phyloP scores from a whole-genome alignment of 345 rosid species.

The Microthlaspi erraticum region DNA sequence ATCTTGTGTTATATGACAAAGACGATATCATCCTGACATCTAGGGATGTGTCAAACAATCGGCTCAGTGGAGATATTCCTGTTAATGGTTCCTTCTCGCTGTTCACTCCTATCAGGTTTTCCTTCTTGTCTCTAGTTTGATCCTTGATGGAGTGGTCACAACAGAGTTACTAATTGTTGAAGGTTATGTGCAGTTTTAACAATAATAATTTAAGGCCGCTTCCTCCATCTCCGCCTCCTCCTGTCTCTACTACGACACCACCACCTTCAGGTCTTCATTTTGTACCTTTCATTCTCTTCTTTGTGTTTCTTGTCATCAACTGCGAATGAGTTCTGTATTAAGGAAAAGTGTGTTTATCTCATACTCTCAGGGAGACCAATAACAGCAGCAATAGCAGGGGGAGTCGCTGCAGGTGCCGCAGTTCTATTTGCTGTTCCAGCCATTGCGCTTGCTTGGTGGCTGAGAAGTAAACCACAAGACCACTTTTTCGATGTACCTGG shows the following conservation, averaged over 20 bases:
- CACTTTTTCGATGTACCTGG: constrained; percentile 91
- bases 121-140: constrained; percentile 22
- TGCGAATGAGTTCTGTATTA: neutral
- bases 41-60: constrained; percentile 87
- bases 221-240: constrained; percentile 64
- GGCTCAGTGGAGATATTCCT: constrained; percentile 68
- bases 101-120: constrained; percentile 78
- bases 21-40: constrained; percentile 40
- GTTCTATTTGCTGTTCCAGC: constrained; percentile 83
- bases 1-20: constrained; percentile 19
- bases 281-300: neutral
- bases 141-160: constrained; percentile 16
- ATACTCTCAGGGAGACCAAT: constrained; percentile 50
- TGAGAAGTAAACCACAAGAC: constrained; percentile 69
- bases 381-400: constrained; percentile 83
- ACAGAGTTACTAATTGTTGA: constrained; percentile 39
- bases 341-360: constrained; percentile 1
- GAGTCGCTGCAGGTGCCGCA: constrained; percentile 92
- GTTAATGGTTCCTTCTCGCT: constrained; percentile 81
- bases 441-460: constrained; percentile 70
- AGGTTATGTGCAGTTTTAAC: constrained; percentile 60
- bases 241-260: constrained; percentile 52
- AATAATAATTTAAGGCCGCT: constrained; percentile 40
- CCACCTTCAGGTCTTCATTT: constrained; percentile 54
- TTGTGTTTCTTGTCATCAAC: neutral